These are phyloP conservation scores for Mycena leptocephala DNA, from an alignment of 768 basidiomycete genomes.

Conservation along the genomic window DNA sequence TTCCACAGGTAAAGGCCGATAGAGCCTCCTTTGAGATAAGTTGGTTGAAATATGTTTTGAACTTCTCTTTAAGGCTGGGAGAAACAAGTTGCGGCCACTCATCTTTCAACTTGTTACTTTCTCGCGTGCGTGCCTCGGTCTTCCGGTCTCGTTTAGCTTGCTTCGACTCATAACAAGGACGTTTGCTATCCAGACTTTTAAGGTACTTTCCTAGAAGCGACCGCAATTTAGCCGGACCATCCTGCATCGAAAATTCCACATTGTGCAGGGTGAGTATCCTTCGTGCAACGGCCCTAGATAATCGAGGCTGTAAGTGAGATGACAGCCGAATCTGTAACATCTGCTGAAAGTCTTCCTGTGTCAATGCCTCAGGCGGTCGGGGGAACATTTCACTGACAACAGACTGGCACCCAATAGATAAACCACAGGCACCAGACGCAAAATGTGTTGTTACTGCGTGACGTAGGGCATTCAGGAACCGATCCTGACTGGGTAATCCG, in stretches of 20 bases:
- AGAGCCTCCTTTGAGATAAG: no score
- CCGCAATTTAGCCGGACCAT: not conserved
- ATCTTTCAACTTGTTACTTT: no score
- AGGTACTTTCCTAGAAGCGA: not conserved
- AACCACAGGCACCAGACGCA: not conserved
- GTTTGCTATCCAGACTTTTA: no score
- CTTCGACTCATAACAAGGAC: no score
- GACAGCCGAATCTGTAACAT: not conserved
- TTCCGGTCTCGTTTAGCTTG: no score
- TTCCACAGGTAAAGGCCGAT: no score
- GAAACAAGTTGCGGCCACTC: no score
- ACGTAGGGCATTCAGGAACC: not conserved
- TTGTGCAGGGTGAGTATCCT: no score
- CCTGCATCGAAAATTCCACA: not conserved
- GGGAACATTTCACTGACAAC: not conserved
- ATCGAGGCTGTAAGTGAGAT: not conserved
- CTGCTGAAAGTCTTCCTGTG: not conserved
- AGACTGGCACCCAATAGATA: not conserved
- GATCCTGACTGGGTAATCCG: not conserved
- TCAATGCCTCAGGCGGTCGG: not conserved
- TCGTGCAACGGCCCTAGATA: not conserved
- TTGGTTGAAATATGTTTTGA: no score
- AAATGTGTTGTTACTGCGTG: not conserved
- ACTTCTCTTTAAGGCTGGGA: no score
- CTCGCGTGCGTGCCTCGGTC: no score